Conservation (phyloP, 2,329 filamentous ascomycete genomes). For the Dactylella cylindrospora region DNA sequence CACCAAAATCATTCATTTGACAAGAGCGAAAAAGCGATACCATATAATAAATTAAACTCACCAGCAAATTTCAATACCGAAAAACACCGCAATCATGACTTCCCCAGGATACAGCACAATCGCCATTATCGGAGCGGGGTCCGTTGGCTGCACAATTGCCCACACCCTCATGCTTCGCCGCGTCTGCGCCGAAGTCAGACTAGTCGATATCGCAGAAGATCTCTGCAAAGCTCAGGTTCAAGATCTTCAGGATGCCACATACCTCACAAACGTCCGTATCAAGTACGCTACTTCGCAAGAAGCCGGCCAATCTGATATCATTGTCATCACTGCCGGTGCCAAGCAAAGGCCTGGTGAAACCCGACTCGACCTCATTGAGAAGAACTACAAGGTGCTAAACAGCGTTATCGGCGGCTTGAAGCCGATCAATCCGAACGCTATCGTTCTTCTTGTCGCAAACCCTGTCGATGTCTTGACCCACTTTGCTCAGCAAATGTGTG, state of each 20-base stretch:
- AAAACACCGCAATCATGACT: constrained; percentile 8
- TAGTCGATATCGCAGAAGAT: constrained; percentile 50
- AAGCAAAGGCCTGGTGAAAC: constrained; percentile 52
- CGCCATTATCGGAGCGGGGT: constrained; percentile 49
- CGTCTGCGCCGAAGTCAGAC: constrained; percentile 50
- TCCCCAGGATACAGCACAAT: constrained; percentile 25
- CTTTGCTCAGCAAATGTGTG: constrained; percentile 49
- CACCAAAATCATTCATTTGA: too few species aligned
- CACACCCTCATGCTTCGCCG: constrained; percentile 50
- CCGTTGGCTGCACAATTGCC: constrained; percentile 51
- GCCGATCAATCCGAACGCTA: constrained; percentile 49
- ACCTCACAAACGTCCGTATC: constrained; percentile 50
- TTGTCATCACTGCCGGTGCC: constrained; percentile 51
- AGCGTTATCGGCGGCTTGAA: constrained; percentile 49
- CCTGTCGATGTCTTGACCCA: constrained; percentile 51
- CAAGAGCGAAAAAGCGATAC: too few species aligned
- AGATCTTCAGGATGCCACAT: constrained; percentile 50
- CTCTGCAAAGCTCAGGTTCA: constrained; percentile 50
- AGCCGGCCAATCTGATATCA: constrained; percentile 49
- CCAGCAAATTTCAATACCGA: background rate
- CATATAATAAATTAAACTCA: constrained; percentile 6
- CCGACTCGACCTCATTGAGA: constrained; percentile 50
- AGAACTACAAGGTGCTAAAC: constrained; percentile 50
- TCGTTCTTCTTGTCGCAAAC: constrained; percentile 51
- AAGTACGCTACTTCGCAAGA: constrained; percentile 49